phyloP scores from a whole-genome alignment of 495 filamentous ascomycete genomes.

The Daldinia bambusicola region DNA sequence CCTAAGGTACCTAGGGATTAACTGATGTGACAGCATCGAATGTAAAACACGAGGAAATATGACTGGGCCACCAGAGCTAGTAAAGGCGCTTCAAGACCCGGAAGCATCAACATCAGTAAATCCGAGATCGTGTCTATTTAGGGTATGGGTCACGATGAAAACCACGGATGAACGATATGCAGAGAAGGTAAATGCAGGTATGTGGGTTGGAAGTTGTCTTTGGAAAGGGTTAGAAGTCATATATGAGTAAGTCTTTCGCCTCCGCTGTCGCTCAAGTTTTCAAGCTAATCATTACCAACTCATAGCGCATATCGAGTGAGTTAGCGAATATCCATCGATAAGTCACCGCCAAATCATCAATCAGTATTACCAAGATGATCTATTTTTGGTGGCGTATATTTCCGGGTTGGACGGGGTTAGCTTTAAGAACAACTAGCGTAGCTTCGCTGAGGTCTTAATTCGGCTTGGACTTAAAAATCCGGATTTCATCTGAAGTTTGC shows the following conservation, averaged over 20 bases:
- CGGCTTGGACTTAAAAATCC: neutral
- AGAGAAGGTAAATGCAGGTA: constrained; percentile 66
- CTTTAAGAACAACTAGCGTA: neutral
- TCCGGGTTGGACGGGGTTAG: neutral
- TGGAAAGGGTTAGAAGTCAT: constrained; percentile 65
- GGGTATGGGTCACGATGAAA: constrained; percentile 68
- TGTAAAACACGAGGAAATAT: constrained; percentile 68
- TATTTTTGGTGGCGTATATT: neutral
- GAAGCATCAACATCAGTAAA: constrained; percentile 62
- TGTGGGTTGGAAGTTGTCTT: constrained; percentile 71
- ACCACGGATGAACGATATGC: constrained; percentile 69
- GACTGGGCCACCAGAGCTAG: constrained; percentile 66
- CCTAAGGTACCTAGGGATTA: neutral
- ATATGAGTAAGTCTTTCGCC: constrained; percentile 44
- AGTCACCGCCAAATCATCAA: neutral
- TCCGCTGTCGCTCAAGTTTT: neutral
- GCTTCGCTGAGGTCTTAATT: neutral
- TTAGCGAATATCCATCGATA: constrained; percentile 8
- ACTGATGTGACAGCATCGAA: constrained; percentile 53
- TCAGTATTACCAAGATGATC: neutral
- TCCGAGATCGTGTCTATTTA: constrained; percentile 66
- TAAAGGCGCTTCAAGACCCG: constrained; percentile 67
- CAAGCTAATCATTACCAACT: constrained; percentile 7
- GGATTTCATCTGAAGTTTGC: neutral
- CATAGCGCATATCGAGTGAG: constrained; percentile 42